Conservation (phyloP, 2,329 filamentous ascomycete genomes). For the Xylariales sp. region DNA sequence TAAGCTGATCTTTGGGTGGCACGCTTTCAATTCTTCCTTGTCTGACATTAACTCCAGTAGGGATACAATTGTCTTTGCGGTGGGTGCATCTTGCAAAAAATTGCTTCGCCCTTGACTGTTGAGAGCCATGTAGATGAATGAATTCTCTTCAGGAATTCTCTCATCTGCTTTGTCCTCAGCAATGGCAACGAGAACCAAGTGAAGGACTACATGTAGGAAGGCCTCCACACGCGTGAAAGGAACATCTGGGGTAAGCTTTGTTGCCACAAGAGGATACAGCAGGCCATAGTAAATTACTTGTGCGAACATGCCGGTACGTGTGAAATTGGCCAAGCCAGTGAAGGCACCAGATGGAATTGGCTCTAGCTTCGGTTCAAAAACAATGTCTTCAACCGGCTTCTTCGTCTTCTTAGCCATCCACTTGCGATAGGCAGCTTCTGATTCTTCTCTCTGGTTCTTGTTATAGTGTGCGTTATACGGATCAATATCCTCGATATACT, state of each 20-base stretch:
- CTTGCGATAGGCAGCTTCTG: slow-evolving; percentile 82
- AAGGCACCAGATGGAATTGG: slow-evolving; percentile 76
- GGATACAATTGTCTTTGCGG: slow-evolving; percentile 58
- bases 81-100: slow-evolving; percentile 52
- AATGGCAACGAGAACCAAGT: slow-evolving; percentile 80
- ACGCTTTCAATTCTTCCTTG: slow-evolving; percentile 74
- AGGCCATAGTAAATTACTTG: slow-evolving; percentile 88
- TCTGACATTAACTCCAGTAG: slow-evolving; percentile 57
- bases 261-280: slow-evolving; percentile 70
- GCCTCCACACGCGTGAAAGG: slow-evolving; percentile 82
- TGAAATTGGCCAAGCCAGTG: slow-evolving; percentile 71
- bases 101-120: slow-evolving; percentile 58
- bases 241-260: slow-evolving; percentile 66
- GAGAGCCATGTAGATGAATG: slow-evolving; percentile 71
- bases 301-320: slow-evolving; percentile 77
- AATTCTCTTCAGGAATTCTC: slow-evolving; percentile 45
- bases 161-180: slow-evolving; percentile 70
- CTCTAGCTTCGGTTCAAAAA: slow-evolving; percentile 83
- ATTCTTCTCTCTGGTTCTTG: slow-evolving; percentile 95
- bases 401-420: slow-evolving; percentile 85
- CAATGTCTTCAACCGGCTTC: slow-evolving; percentile 74
- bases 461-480: slow-evolving; percentile 95
- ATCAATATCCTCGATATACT: slow-evolving; percentile 84
- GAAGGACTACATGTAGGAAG: slow-evolving; percentile 86
- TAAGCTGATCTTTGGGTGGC: slow-evolving; percentile 77